These are phyloP conservation scores for Lupinus albus DNA, from an alignment of 306 rosid species.

Conservation along the genomic window DNA sequence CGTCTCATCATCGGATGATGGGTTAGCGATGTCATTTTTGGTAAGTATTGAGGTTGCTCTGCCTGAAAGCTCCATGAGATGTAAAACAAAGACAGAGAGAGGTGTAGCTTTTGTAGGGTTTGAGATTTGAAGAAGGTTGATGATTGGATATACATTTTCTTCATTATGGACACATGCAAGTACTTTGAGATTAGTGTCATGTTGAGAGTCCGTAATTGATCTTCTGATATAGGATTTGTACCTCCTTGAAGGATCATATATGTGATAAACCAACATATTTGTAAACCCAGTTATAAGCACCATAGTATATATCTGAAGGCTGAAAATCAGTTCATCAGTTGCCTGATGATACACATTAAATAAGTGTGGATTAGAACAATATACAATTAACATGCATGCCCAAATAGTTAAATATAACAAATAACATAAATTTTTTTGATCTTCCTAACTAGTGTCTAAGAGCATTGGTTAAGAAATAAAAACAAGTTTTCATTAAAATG, in stretches of 20 bases:
- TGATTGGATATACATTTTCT: conserved; percentile 41
- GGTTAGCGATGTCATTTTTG: background rate
- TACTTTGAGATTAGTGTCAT: conserved; percentile 20
- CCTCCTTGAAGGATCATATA: conserved; percentile 45
- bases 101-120: conserved; percentile 34
- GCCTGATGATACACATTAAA: conserved; percentile 23
- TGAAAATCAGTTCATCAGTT: background rate
- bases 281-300: conserved; percentile 31
- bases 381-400: background rate
- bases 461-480: too few relatives aligned
- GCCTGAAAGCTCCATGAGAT: conserved; percentile 39
- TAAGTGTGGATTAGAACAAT: conserved; percentile 7
- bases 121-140: conserved; percentile 40
- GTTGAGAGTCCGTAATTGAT: conserved; percentile 10
- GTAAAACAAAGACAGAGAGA: conserved; percentile 25
- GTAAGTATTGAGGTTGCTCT: conserved; percentile 16
- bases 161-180: conserved; percentile 39
- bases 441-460: too few relatives aligned
- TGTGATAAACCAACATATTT: conserved; percentile 15
- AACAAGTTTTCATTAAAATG: too few relatives aligned
- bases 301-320: conserved; percentile 37
- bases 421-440: too few relatives aligned
- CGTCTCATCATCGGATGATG: background rate
- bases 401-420: background rate
- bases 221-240: conserved; percentile 28